Evolutionary conservation across 2,329 filamentous ascomycete genomes (phyloP), one percentile per base, ranked within the genome.

Genomic region (Colletotrichum spinosum): DNA sequence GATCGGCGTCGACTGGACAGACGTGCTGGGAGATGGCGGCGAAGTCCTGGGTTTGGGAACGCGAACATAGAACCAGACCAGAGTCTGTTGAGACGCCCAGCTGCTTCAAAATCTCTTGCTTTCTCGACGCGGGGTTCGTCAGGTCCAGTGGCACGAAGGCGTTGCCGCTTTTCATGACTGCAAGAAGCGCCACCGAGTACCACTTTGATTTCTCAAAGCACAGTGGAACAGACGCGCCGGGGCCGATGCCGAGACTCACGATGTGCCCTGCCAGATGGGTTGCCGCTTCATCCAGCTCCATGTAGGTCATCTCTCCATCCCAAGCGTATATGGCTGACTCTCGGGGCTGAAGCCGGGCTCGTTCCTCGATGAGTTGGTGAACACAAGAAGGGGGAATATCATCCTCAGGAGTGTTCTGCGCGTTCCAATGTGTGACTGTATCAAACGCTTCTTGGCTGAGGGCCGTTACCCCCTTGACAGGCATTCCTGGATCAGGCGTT

Each of bases 91-190:
- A 51, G 9, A 55, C 42, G 2, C 35, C 51, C 0, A 65, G 37
- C 8, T 66, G 63, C 25, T 39, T 50, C n/a, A 62, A 17, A 2
- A 66, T 66, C 2, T 66, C 54, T 15, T 35, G 6, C 6, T 17
- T 57, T 9, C 63, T 38, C 3, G 15, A 7, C 0, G 41, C 4
- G 2, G 63, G 58, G 11, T 66, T 63, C 0, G 53, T 42, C 3
- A 69, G 68, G 45, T 77, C 75, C 11, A 77, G 57, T 3, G 72
- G 71, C 1, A 73, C 72, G 38, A 76, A 74, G 0, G 72, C 72
- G 7, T 71, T 74, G 5, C 77, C 77, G 4, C 75, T 67, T 54
- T 75, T 76, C 60, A 77, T 69, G 8, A 76, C 60, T 2, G 68
- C 76, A 0, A 78, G 41, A 17, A 77, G 71, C 2, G 70, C 71